Conservation (phyloP, 371 early-diverging fungal species). For the Chytridium lagenaria region DNA sequence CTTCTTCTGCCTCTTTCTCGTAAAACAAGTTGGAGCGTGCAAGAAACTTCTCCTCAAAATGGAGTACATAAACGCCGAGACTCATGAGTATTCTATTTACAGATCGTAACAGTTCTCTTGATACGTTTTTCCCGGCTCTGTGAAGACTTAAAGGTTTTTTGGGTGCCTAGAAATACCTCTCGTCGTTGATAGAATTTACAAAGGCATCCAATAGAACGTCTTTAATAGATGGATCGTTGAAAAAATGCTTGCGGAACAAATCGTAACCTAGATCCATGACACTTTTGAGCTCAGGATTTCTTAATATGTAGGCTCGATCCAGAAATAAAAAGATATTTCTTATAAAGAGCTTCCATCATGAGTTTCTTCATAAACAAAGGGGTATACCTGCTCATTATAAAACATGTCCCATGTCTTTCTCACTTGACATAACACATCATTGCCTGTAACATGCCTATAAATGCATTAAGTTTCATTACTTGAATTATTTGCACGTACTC, state of each 20-base stretch:
- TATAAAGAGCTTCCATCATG: neutral
- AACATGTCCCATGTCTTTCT: neutral
- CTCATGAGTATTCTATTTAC: neutral
- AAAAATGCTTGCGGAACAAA: neutral
- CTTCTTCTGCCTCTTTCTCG: neutral
- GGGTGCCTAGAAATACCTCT: neutral
- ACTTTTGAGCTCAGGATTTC: neutral
- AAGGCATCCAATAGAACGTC: neutral
- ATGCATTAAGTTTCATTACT: neutral
- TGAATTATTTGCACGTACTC: neutral
- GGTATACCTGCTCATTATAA: neutral
- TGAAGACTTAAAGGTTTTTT: neutral
- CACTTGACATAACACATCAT: neutral
- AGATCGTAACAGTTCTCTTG: neutral
- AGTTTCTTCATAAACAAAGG: neutral
- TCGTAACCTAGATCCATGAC: conserved; percentile 5
- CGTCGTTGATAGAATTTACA: neutral
- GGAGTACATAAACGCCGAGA: conserved; percentile 1
- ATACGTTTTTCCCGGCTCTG: neutral
- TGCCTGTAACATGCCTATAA: too few relatives aligned
- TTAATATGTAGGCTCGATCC: neutral
- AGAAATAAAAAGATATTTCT: neutral
- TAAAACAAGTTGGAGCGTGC: neutral
- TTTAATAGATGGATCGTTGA: neutral
- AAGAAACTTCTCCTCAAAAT: neutral